Percentiles rank a stretch among this genome's conserved stretches.
These are phyloP conservation scores for Hyaloscypha finlandica DNA, from an alignment of 495 filamentous ascomycete genomes.

Conservation along the genomic window DNA sequence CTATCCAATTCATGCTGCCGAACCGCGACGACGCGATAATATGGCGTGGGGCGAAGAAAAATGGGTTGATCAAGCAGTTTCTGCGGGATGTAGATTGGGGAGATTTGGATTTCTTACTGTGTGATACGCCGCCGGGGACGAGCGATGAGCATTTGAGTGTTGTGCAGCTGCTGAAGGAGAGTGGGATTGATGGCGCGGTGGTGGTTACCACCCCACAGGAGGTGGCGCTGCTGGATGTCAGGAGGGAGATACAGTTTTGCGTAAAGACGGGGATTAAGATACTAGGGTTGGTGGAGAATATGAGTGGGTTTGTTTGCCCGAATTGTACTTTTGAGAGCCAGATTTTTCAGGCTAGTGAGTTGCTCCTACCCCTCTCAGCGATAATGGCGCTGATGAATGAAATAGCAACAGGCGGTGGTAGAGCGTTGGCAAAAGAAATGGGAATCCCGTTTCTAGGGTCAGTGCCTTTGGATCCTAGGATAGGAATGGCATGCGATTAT, in stretches of 20 bases:
- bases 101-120: constrained; percentile 85
- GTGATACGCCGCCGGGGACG: constrained; percentile 95
- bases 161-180: constrained; percentile 83
- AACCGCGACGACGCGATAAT: constrained; percentile 92
- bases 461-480: constrained; percentile 91
- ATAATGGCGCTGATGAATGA: background rate
- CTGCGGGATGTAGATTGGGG: constrained; percentile 98
- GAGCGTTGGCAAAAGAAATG: constrained; percentile 77
- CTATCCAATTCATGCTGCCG: constrained; percentile 95
- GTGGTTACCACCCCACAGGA: constrained; percentile 95
- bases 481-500: constrained; percentile 95
- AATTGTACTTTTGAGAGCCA: constrained; percentile 78
- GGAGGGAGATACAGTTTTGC: constrained; percentile 97
- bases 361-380: background rate
- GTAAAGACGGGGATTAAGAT: constrained; percentile 88
- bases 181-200: constrained; percentile 88
- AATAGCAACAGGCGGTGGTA: constrained; percentile 80
- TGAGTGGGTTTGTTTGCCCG: constrained; percentile 94
- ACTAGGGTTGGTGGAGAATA: constrained; percentile 93
- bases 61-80: constrained; percentile 96
- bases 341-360: constrained; percentile 70
- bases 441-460: constrained; percentile 83
- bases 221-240: constrained; percentile 86
- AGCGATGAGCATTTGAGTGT: constrained; percentile 94
- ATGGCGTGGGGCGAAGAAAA: constrained; percentile 98